Evolutionary conservation across 2,329 filamentous ascomycete species (phyloP).

Genomic region (Corinectria fuckeliana): DNA sequence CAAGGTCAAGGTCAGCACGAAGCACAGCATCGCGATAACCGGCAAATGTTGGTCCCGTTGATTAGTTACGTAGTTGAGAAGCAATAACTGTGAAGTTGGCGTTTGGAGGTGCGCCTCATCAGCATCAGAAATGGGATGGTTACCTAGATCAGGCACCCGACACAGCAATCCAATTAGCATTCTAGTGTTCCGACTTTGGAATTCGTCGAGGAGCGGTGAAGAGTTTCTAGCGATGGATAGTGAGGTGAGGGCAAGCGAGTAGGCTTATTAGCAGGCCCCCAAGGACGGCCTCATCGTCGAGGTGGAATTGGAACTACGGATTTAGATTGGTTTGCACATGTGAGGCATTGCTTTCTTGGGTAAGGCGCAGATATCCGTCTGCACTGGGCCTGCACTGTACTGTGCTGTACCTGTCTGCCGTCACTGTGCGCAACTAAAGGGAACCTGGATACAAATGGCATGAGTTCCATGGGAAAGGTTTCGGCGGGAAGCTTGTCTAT

Average conservation of each 20-base stretch:
- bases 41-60: background rate
- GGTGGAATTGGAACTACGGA: background rate
- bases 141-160: too few relatives aligned
- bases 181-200: too few relatives aligned
- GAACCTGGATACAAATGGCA: background rate
- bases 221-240: background rate
- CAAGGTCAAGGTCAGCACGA: background rate
- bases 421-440: background rate
- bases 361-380: slow-evolving; percentile 17
- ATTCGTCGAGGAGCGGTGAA: slow-evolving; percentile 18
- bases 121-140: background rate
- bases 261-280: background rate
- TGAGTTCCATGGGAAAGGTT: background rate
- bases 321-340: slow-evolving; percentile 17
- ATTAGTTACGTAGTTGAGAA: background rate
- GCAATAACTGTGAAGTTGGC: background rate
- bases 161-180: too few relatives aligned
- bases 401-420: background rate
- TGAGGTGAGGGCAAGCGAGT: background rate
- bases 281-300: background rate
- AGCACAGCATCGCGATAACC: background rate
- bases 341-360: slow-evolving; percentile 32
- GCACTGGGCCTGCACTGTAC: background rate
- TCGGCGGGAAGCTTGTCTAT: too few relatives aligned
- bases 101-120: background rate